Evolutionary conservation across 2,329 filamentous ascomycete species (phyloP).

Genomic region (Neoarthrinium moseri): DNA sequence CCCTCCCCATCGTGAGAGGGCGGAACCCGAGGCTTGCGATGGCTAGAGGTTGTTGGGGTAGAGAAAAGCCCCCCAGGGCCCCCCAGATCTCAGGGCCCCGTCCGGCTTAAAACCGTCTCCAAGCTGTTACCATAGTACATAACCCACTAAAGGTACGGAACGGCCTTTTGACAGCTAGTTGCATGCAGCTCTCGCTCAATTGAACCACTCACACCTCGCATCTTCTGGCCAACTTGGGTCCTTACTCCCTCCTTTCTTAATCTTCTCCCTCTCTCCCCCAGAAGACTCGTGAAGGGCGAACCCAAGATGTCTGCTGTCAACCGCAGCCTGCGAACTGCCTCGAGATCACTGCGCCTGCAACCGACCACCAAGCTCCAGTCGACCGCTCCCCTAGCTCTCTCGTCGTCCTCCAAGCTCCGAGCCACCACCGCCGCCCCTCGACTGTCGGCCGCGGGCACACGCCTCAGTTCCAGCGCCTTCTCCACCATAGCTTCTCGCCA

Average conservation of each 20-base stretch:
- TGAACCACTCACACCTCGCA: too few relatives aligned
- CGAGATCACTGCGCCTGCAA: slow-evolving; percentile 51
- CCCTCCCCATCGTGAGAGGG: too few relatives aligned
- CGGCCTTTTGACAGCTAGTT: too few relatives aligned
- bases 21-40: too few relatives aligned
- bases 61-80: too few relatives aligned
- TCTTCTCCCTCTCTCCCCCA: background rate
- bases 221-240: background rate
- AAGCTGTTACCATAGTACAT: too few relatives aligned
- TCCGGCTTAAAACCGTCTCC: too few relatives aligned
- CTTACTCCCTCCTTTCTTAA: background rate
- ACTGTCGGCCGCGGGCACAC: slow-evolving; percentile 32
- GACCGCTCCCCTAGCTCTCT: slow-evolving; percentile 33
- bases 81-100: too few relatives aligned
- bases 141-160: too few relatives aligned
- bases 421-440: slow-evolving; percentile 17
- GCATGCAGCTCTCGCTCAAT: too few relatives aligned
- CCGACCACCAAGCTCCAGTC: slow-evolving; percentile 30
- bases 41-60: too few relatives aligned
- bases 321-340: slow-evolving; percentile 53
- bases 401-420: slow-evolving; percentile 21
- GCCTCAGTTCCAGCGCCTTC: slow-evolving; percentile 38
- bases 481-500: slow-evolving; percentile 47
- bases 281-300: background rate
- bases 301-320: slow-evolving; percentile 53